Percentiles rank a stretch among this genome's conserved stretches.
phyloP scores from a whole-genome alignment of 129 eudicot species.

The Chrysanthemum makinoi region DNA sequence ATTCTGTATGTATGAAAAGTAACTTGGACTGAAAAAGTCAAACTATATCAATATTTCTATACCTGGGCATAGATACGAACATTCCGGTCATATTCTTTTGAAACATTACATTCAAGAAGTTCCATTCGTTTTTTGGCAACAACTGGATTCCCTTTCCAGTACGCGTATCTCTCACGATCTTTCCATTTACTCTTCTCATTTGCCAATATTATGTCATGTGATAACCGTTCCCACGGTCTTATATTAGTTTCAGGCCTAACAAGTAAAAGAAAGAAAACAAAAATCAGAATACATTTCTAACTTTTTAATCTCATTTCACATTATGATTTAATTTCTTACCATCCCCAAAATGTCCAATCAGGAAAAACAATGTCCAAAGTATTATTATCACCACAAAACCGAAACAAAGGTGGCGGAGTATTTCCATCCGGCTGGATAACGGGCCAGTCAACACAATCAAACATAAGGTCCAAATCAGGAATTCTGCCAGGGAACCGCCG shows the following conservation, averaged over 20 bases:
- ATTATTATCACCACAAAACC: slow-evolving; percentile 53
- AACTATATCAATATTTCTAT: not conserved
- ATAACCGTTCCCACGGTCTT: slow-evolving; percentile 38
- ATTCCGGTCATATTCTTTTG: slow-evolving; percentile 22
- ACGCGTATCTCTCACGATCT: slow-evolving; percentile 38
- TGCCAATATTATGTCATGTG: slow-evolving; percentile 34
- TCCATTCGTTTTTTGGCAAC: slow-evolving; percentile 31
- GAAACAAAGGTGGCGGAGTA: slow-evolving; percentile 46
- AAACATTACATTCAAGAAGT: slow-evolving; percentile 31
- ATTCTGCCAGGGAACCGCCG: slow-evolving; percentile 48
- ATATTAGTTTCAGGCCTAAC: slow-evolving; percentile 46
- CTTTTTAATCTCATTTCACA: not conserved
- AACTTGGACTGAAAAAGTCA: not conserved
- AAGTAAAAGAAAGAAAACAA: not conserved
- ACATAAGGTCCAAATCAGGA: slow-evolving; percentile 56
- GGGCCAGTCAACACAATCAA: slow-evolving; percentile 52
- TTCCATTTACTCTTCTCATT: slow-evolving; percentile 33
- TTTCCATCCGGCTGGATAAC: slow-evolving; percentile 33
- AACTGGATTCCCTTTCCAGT: slow-evolving; percentile 42
- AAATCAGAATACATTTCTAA: not conserved
- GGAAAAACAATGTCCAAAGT: slow-evolving; percentile 56
- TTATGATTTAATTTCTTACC: slow-evolving; percentile 32
- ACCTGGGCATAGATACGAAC: slow-evolving; percentile 40
- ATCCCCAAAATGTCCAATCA: slow-evolving; percentile 71
- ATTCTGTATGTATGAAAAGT: not conserved